phyloP scores from a whole-genome alignment of 2,329 filamentous ascomycete genomes.

The Monilinia aucupariae region DNA sequence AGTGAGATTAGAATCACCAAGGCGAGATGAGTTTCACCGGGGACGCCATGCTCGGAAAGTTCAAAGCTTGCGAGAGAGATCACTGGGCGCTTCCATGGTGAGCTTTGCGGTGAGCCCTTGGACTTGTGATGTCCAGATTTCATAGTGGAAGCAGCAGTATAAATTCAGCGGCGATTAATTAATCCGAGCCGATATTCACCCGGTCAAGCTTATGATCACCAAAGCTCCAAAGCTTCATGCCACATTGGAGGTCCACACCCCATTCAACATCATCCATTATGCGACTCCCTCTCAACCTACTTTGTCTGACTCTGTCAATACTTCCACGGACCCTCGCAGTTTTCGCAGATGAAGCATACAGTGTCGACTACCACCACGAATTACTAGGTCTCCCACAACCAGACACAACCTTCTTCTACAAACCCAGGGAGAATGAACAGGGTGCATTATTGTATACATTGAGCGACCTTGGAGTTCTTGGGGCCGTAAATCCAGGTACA shows the following conservation, averaged over 20 bases:
- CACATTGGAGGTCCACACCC: constrained; percentile 10
- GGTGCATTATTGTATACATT: constrained; percentile 88
- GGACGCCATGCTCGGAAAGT: not conserved
- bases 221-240: constrained; percentile 14
- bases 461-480: constrained; percentile 76
- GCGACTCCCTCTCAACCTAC: constrained; percentile 31
- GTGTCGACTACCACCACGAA: constrained; percentile 88
- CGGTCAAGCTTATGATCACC: constrained; percentile 13
- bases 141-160: no score
- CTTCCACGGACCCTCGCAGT: constrained; percentile 50
- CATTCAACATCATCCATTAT: constrained; percentile 20
- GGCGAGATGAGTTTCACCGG: not conserved
- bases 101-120: not conserved
- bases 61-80: not conserved
- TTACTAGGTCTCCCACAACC: constrained; percentile 77
- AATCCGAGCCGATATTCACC: not conserved
- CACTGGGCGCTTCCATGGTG: not conserved
- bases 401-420: constrained; percentile 91
- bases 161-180: not conserved
- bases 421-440: constrained; percentile 72
- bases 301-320: constrained; percentile 31
- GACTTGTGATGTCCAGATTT: no score
- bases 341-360: constrained; percentile 84
- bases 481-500: constrained; percentile 82
- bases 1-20: not conserved